A percentile compares a stretch with the other conserved stretches of the same genome.
These are phyloP conservation scores for Berkeleyomyces basicola DNA, from an alignment of 2,329 filamentous ascomycete species.

Conservation along the genomic window DNA sequence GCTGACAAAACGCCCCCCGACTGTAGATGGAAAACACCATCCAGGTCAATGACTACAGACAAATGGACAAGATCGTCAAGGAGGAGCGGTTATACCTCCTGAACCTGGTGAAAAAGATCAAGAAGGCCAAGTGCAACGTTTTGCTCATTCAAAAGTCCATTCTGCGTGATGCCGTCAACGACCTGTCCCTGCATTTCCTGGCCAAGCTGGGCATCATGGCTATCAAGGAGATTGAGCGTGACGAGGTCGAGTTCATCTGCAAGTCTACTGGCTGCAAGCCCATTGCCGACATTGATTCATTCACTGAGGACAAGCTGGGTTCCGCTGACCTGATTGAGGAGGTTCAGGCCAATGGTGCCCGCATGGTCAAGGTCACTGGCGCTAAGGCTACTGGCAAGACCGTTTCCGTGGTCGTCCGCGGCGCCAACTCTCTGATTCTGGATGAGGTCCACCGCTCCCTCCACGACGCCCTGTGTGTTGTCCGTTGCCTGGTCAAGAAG, in stretches of 20 bases:
- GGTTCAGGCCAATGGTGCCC: conserved; percentile 67
- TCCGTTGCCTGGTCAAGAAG: conserved; percentile 97
- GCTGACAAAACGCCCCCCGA: neutral
- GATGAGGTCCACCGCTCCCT: conserved; percentile 94
- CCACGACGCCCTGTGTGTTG: conserved; percentile 94
- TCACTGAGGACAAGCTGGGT: conserved; percentile 95
- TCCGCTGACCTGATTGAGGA: conserved; percentile 90
- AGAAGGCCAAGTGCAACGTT: conserved; percentile 99
- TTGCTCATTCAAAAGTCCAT: conserved; percentile 98
- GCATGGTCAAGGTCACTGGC: conserved; percentile 89
- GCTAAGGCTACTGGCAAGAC: conserved; percentile 75
- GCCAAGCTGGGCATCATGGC: conserved; percentile 91
- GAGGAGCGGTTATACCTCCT: conserved; percentile 95
- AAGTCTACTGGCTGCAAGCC: conserved; percentile 98
- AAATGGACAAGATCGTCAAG: conserved; percentile 99
- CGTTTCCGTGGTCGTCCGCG: conserved; percentile 83
- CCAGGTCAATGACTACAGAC: conserved; percentile 95
- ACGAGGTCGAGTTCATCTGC: conserved; percentile 98
- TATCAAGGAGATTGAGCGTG: conserved; percentile 94
- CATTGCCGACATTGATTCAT: conserved; percentile 94
- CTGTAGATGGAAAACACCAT: conserved; percentile 95
- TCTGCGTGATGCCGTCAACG: conserved; percentile 91
- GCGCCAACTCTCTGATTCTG: conserved; percentile 83
- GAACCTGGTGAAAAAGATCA: conserved; percentile 99
- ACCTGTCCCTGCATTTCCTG: conserved; percentile 91